These are phyloP conservation scores for Citrullus amarus DNA, from an alignment of 306 rosid species.

Conservation along the genomic window DNA sequence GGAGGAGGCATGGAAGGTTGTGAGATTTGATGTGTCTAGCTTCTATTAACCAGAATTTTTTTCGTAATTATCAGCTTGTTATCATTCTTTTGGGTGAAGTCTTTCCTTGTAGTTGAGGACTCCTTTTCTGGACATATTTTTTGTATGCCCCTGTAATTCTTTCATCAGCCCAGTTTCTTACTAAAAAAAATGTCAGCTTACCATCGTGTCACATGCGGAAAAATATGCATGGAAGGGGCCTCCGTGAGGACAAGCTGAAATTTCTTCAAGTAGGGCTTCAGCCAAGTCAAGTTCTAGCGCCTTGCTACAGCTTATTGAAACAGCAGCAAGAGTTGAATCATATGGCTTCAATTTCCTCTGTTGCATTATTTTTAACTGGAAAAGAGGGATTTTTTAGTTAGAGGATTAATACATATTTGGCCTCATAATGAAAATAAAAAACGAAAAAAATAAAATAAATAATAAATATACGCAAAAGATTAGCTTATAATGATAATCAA, in stretches of 20 bases:
- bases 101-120: neutral
- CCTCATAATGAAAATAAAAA: constrained; percentile 10
- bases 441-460: neutral
- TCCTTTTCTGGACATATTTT: neutral
- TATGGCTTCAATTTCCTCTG: constrained; percentile 51
- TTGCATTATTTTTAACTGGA: constrained; percentile 57
- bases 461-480: neutral
- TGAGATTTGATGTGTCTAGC: neutral
- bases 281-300: constrained; percentile 58
- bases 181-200: constrained; percentile 21
- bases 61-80: neutral
- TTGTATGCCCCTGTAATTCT: neutral
- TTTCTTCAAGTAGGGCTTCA: constrained; percentile 52
- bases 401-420: neutral
- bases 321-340: constrained; percentile 50
- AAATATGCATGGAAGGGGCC: constrained; percentile 53
- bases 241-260: constrained; percentile 24
- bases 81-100: neutral
- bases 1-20: neutral
- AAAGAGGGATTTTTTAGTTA: neutral
- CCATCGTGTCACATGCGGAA: constrained; percentile 53
- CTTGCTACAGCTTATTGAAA: constrained; percentile 52
- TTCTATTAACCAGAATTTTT: neutral
- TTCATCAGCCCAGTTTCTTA: neutral
- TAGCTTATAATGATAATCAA: neutral